These are phyloP conservation scores for Kurtzmaniella quercitrusa DNA, from an alignment of 1,139 yeast genomes.

Conservation along the genomic window DNA sequence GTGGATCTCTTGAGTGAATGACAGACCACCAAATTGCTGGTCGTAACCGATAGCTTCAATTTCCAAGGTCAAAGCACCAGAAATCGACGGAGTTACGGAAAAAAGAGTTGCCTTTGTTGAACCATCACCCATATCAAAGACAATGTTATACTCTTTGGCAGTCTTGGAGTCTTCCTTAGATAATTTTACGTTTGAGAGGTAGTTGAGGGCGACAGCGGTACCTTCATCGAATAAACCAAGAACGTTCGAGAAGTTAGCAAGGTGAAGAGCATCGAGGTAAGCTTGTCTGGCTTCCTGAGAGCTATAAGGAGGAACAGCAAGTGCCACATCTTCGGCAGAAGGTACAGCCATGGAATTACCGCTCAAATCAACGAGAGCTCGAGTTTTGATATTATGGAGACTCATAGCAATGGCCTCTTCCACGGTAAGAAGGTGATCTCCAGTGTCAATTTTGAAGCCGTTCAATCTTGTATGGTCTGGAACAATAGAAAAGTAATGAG, in stretches of 20 bases:
- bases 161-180: conserved; percentile 31
- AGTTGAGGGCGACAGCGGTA: conserved; percentile 82
- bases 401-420: conserved; percentile 89
- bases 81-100: conserved; percentile 49
- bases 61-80: conserved; percentile 43
- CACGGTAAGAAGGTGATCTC: conserved; percentile 38
- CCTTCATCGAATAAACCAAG: conserved; percentile 84
- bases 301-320: conserved; percentile 76
- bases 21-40: conserved; percentile 66
- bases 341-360: conserved; percentile 26
- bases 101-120: conserved; percentile 83
- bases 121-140: conserved; percentile 93
- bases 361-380: conserved; percentile 53
- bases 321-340: conserved; percentile 57
- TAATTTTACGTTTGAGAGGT: conserved; percentile 48
- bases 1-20: conserved; percentile 62
- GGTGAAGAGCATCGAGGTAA: conserved; percentile 63
- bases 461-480: conserved; percentile 36
- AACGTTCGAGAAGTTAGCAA: conserved; percentile 61
- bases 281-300: conserved; percentile 65
- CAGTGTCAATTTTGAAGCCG: conserved; percentile 55
- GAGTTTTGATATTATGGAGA: conserved; percentile 56
- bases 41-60: conserved; percentile 73
- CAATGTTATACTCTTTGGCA: conserved; percentile 55
- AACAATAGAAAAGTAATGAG: conserved; percentile 53